Evolutionary conservation across 768 basidiomycete genomes (phyloP).

Genomic region (Lyophyllum shimeji): DNA sequence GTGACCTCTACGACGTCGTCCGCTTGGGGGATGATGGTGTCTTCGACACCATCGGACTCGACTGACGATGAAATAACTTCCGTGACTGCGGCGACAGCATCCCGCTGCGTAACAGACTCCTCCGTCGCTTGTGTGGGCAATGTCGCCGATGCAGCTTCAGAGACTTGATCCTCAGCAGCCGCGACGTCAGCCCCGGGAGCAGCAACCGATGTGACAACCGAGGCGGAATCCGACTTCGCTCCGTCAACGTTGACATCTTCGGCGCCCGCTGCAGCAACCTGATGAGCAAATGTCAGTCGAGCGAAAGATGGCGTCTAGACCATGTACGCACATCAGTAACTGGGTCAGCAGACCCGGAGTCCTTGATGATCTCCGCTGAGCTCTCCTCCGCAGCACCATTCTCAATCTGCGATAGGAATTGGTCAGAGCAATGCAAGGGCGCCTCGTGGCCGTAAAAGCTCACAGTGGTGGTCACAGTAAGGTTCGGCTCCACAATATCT

Average conservation of each 20-base stretch:
- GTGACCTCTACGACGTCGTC: neutral
- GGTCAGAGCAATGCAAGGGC: neutral
- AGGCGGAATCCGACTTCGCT: neutral
- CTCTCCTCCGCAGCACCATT: neutral
- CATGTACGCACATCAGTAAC: slow-evolving; percentile 6
- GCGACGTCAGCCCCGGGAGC: neutral
- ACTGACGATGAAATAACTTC: neutral
- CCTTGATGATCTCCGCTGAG: neutral
- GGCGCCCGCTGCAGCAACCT: neutral
- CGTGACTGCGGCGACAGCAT: neutral
- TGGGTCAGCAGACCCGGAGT: neutral
- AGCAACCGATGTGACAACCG: neutral
- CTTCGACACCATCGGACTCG: neutral
- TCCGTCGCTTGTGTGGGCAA: neutral
- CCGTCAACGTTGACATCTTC: neutral
- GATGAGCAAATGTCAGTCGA: slow-evolving; percentile 4
- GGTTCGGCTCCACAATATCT: neutral
- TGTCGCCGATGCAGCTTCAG: neutral
- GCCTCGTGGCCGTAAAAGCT: neutral
- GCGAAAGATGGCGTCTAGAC: neutral
- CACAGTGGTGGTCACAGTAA: neutral
- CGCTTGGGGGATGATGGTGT: neutral
- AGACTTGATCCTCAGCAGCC: neutral
- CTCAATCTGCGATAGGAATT: slow-evolving; percentile 6
- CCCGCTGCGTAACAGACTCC: neutral